A percentile compares a stretch with the other conserved stretches of the same genome.
These are phyloP conservation scores for Ambrosiella xylebori DNA, from an alignment of 2,329 filamentous ascomycete genomes.

Conservation along the genomic window DNA sequence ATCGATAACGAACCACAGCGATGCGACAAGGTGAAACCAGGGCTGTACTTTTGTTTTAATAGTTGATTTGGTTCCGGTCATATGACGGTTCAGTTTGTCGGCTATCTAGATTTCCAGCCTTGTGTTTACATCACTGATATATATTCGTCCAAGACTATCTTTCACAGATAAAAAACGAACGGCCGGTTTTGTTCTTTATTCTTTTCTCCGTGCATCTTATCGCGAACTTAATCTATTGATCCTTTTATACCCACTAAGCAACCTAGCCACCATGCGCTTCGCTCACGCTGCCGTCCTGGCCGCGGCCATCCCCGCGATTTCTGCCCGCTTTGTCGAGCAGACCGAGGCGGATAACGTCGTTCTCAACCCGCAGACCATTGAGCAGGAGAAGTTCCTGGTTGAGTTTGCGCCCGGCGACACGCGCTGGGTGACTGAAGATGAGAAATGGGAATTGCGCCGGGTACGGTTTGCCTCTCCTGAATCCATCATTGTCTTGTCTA, in stretches of 20 bases:
- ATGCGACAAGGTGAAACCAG: too few species aligned
- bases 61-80: too few species aligned
- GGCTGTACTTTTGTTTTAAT: too few species aligned
- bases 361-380: slow-evolving; percentile 27
- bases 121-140: not conserved
- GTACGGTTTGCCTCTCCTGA: slow-evolving; percentile 32
- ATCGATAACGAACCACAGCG: too few species aligned
- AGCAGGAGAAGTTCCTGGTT: slow-evolving; percentile 49
- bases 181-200: not conserved
- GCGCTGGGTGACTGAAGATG: slow-evolving; percentile 76
- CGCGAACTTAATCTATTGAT: not conserved
- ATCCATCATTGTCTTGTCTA: not conserved
- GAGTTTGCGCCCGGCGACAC: slow-evolving; percentile 73
- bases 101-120: not conserved
- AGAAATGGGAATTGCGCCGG: slow-evolving; percentile 81
- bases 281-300: slow-evolving; percentile 35
- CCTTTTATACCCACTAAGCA: not conserved
- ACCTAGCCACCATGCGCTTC: slow-evolving; percentile 30
- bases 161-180: not conserved
- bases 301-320: slow-evolving; percentile 35
- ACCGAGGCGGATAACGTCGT: slow-evolving; percentile 31
- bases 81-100: too few species aligned
- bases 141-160: not conserved
- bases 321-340: slow-evolving; percentile 38
- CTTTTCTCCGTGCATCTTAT: not conserved